phyloP scores from a whole-genome alignment of 1,284 basidiomycete species.

The Cryptococcus sp. region DNA sequence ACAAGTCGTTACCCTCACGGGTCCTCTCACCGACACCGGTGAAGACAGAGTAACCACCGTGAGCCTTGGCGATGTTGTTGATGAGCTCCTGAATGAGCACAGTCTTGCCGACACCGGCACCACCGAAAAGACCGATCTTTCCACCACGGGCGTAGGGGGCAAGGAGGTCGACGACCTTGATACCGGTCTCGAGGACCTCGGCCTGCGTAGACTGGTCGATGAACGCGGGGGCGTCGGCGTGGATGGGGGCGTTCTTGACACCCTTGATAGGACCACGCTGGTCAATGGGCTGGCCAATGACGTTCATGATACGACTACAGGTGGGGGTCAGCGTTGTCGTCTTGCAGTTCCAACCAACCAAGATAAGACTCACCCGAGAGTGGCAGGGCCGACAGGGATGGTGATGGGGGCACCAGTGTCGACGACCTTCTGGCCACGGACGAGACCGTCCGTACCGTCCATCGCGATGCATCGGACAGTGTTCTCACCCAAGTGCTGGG shows the following conservation, averaged over 20 bases:
- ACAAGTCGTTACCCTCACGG: conserved; percentile 99
- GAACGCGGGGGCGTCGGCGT: conserved; percentile 93
- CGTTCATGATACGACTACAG: conserved; percentile 90
- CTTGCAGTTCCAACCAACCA: too few species aligned
- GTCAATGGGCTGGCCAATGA: conserved; percentile 99
- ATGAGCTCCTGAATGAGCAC: conserved; percentile 96
- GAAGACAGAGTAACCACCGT: conserved; percentile 99
- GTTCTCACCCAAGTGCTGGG: conserved; percentile 97
- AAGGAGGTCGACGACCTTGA: conserved; percentile 99
- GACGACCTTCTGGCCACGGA: conserved; percentile 94
- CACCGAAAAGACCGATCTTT: conserved; percentile 99
- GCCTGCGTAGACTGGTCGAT: conserved; percentile 98
- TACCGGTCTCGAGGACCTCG: conserved; percentile 98
- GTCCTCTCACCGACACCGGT: conserved; percentile 97
- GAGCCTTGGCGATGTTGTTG: conserved; percentile 99
- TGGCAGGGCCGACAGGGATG: conserved; percentile 90
- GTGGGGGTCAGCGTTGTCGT: background rate
- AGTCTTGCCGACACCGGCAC: conserved; percentile 99
- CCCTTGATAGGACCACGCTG: conserved; percentile 98
- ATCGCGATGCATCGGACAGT: conserved; percentile 95
- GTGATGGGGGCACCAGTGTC: conserved; percentile 95
- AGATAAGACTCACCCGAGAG: conserved; percentile 60
- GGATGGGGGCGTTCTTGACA: conserved; percentile 83
- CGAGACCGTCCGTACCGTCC: conserved; percentile 99
- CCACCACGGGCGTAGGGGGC: conserved; percentile 99